Base-by-base conservation (phyloP, 2,329 filamentous ascomycete species). In the Leptodontidium sp. region DNA sequence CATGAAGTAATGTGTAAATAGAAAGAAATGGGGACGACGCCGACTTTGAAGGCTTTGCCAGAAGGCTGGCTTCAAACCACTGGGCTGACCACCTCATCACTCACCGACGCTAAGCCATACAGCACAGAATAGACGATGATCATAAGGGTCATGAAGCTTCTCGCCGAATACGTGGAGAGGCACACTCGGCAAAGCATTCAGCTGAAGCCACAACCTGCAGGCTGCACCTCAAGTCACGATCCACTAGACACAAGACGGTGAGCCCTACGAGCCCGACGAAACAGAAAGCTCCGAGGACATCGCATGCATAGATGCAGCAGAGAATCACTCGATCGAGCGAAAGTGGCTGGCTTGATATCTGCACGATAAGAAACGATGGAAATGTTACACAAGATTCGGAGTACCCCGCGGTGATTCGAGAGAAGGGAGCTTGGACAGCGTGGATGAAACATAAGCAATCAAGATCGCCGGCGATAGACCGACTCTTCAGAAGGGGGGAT, bases 121-220 rank as follows among this genome's bases (percentile, higher is more conserved):
- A 29, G 43, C 43, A n/a, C 17, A 47, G 43, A 15, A 7, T 53
- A 14, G 14, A 35, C n/a, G 26, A 55, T 55, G 52, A 29, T 53
- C 50, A 32, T 14, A 53, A 21, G 24, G 6, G 14, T 53, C 4
- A n/a, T 55, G 52, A 55, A 55, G 52, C 14, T 11, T 35, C 29
- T 55, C 50, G 29, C 29, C 14, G 26, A 35, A 35, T 55, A n/a
- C 26, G 43, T 35, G n/a, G 14, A n/a, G 38, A 55, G 24, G 14
- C 26, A 24, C 29, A 43, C 17, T 40, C 24, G 32, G 29, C 2
- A 26, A 43, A 21, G 14, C 14, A 14, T 32, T 64, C 45, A 64
- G 61, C 61, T 64, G 24, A 50, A 64, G 61, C 61, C 61, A 64
- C 61, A 53, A 55, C 5, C n/a, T 64, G 61, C 61, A 64, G 38